Conservation (phyloP, 441 rosid species). For the Raphanus hybrid region DNA sequence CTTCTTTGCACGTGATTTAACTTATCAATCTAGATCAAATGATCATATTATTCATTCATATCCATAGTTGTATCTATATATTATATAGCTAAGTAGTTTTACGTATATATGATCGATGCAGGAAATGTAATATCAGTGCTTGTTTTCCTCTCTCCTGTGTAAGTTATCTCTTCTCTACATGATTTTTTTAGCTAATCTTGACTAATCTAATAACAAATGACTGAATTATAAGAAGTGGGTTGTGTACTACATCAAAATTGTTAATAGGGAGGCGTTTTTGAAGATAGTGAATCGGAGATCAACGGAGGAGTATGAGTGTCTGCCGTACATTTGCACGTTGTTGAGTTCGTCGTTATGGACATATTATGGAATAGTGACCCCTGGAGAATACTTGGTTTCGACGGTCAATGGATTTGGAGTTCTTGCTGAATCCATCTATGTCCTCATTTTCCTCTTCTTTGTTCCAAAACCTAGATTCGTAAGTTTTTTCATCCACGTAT, state of each 20-base stretch:
- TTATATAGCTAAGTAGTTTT: neutral
- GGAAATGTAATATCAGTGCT: conserved; percentile 77
- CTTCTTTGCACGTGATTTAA: conserved; percentile 23
- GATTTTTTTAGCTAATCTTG: neutral
- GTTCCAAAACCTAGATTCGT: conserved; percentile 63
- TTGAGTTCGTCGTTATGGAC: conserved; percentile 71
- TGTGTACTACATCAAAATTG: too few relatives aligned
- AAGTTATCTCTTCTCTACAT: conserved; percentile 31
- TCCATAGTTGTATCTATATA: neutral
- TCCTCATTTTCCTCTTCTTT: conserved; percentile 58
- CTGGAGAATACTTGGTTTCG: conserved; percentile 66
- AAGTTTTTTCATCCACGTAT: neutral
- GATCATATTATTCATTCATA: neutral
- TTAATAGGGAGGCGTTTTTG: conserved; percentile 62
- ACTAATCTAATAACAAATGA: neutral
- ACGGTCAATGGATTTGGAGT: conserved; percentile 77
- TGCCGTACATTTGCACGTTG: conserved; percentile 79
- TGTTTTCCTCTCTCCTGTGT: conserved; percentile 84
- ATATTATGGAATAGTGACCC: conserved; percentile 75
- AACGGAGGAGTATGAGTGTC: conserved; percentile 74
- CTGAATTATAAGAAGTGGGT: conserved; percentile 2
- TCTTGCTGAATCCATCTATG: conserved; percentile 57
- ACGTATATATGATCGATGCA: conserved; percentile 40
- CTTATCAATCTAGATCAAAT: neutral
- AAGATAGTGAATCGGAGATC: conserved; percentile 57